A percentile compares a stretch with the other conserved stretches of the same genome.
phyloP scores from a whole-genome alignment of 345 rosid species.

The Gossypium rotundifolium region DNA sequence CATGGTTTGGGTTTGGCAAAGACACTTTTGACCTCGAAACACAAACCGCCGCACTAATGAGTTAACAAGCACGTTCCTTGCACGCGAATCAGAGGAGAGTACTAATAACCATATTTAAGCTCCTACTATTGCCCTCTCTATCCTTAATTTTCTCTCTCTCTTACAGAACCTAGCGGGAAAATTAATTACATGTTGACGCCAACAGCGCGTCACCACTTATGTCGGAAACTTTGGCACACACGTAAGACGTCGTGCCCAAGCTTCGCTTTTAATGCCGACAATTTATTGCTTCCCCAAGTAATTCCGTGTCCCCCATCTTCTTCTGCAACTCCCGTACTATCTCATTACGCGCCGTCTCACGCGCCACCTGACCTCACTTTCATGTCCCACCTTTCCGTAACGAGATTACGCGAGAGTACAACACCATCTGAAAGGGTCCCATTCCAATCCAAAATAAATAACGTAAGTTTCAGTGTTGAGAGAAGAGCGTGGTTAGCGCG shows the following conservation, averaged over 20 bases:
- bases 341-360: background rate
- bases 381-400: background rate
- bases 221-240: conserved; percentile 28
- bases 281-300: conserved; percentile 20
- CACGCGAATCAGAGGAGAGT: conserved; percentile 7
- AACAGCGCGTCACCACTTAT: conserved; percentile 31
- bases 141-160: background rate
- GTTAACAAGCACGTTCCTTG: background rate
- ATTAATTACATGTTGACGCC: conserved; percentile 28
- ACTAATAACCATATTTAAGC: background rate
- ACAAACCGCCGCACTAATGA: background rate
- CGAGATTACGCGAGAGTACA: conserved; percentile 6
- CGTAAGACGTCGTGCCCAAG: conserved; percentile 24
- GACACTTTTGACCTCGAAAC: background rate
- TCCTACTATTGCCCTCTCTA: background rate
- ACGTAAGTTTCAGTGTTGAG: conserved; percentile 10
- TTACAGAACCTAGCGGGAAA: conserved; percentile 3
- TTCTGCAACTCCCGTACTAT: background rate
- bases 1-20: conserved; percentile 10
- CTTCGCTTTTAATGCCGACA: conserved; percentile 33
- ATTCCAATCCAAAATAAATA: background rate
- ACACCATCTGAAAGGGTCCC: conserved; percentile 5
- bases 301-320: conserved; percentile 19
- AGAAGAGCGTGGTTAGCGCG: conserved; percentile 12
- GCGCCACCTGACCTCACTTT: conserved; percentile 3